Evolutionary conservation across 1,284 basidiomycete species (phyloP), one percentile per base, ranked within the genome.

Genomic region (Peniophora sp.): DNA sequence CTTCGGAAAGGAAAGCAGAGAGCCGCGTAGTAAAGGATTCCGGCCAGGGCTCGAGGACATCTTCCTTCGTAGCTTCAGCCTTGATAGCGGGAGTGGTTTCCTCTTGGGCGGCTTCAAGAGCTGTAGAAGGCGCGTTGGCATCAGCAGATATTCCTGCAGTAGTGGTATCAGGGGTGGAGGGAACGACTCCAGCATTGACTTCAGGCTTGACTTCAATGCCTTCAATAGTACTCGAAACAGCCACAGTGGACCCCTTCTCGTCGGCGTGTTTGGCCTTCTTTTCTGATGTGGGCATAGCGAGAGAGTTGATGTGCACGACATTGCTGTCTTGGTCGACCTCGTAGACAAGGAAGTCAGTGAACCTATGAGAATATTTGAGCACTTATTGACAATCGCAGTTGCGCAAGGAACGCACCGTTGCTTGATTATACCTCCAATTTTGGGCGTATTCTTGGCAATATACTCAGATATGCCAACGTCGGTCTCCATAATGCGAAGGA

Each of bases 401-500:
- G 47, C 27, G 24, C 45, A 45, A 45, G 24, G 47, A 3, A 57
- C 74, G 54, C 54, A 92, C 93, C 93, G 76, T 69, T 97, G 93
- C 68, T 97, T 97, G 66, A 97, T 96, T 61, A 97, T 94, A 8
- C 91, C 94, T 47, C 85, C 76, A 55, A 97, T 85, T 57, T 79
- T 78, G 3, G 84, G 75, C n/a, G 85, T 76, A 52, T 79, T 77
- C 20, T 74, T 72, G 11, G 83, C 82, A 55, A 92, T 80, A 66
- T 94, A 97, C 60, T 92, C 88, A 8, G 88, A 88, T 51, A 97
- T 95, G 1, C 94, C 94, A 47, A 96, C 94, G 62, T 96, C 87
- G 6, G 75, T 73, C 66, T 97, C 92, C 51, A 82, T 69, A 35
- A 92, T 78, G 58, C 79, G 80, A 51, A 68, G 63, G 57, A 81